Evolutionary conservation across 306 rosid genomes (phyloP).

Genomic region (Cicer bijugum): DNA sequence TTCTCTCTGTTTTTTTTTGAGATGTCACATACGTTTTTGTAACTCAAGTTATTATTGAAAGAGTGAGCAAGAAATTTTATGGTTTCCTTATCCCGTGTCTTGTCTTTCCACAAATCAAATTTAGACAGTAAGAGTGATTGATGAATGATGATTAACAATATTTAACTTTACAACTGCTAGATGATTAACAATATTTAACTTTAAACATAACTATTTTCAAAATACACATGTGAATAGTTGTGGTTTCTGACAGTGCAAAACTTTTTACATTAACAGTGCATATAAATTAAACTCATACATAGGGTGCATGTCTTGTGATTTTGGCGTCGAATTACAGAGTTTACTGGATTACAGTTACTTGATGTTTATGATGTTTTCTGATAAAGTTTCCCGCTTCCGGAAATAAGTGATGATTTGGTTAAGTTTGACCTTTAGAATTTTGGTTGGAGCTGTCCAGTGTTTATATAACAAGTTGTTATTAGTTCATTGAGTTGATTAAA

Average conservation of each 20-base stretch:
- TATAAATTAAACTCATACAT: not conserved
- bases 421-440: not conserved
- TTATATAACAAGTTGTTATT: conserved; percentile 29
- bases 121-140: not conserved
- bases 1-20: not conserved
- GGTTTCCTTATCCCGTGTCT: conserved; percentile 4
- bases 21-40: not conserved
- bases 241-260: too few relatives aligned
- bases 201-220: too few relatives aligned
- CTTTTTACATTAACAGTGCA: too few relatives aligned
- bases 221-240: too few relatives aligned
- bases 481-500: not conserved
- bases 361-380: conserved; percentile 9
- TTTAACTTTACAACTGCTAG: too few relatives aligned
- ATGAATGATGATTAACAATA: conserved; percentile 3
- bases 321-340: conserved; percentile 10
- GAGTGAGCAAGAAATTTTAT: not conserved
- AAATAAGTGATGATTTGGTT: conserved; percentile 19
- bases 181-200: too few relatives aligned
- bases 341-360: conserved; percentile 1
- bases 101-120: conserved; percentile 27
- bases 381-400: conserved; percentile 20
- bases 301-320: not conserved
- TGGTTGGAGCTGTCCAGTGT: conserved; percentile 32
- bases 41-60: not conserved